phyloP scores from a whole-genome alignment of 2,329 filamentous ascomycete species.

The Fusarium compactum region DNA sequence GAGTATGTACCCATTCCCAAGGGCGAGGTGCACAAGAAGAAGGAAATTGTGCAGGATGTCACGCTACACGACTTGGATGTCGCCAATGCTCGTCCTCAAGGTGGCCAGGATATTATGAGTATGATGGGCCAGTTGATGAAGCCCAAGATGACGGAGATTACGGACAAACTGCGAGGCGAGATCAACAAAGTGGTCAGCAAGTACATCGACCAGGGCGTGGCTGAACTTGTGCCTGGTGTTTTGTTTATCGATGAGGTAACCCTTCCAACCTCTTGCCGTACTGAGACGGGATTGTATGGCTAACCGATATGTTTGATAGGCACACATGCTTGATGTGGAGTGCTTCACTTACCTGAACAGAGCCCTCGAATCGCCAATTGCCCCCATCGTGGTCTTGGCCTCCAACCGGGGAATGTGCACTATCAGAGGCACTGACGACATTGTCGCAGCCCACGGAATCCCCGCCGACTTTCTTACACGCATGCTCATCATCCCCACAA shows the following conservation, averaged over 20 bases:
- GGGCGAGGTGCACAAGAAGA: slow-evolving; percentile 99
- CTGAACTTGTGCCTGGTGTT: slow-evolving; percentile 96
- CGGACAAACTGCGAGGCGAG: slow-evolving; percentile 92
- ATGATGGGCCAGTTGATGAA: slow-evolving; percentile 99
- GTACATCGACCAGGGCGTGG: slow-evolving; percentile 98
- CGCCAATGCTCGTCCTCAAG: slow-evolving; percentile 93
- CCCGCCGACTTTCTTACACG: slow-evolving; percentile 93
- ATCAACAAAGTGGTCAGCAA: slow-evolving; percentile 99
- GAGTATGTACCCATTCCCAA: slow-evolving; percentile 99
- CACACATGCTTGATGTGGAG: slow-evolving; percentile 99
- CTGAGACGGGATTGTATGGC: slow-evolving; percentile 34
- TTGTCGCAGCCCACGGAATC: slow-evolving; percentile 91
- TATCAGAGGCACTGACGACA: slow-evolving; percentile 86
- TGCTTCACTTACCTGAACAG: slow-evolving; percentile 99
- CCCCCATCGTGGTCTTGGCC: slow-evolving; percentile 95
- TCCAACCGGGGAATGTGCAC: slow-evolving; percentile 96
- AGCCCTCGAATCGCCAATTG: slow-evolving; percentile 94
- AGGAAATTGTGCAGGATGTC: slow-evolving; percentile 99
- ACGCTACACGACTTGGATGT: slow-evolving; percentile 97
- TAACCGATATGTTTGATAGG: slow-evolving; percentile 64
- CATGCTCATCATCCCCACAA: slow-evolving; percentile 94
- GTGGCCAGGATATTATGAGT: slow-evolving; percentile 99
- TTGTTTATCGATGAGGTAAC: slow-evolving; percentile 97
- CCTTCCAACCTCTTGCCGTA: slow-evolving; percentile 8
- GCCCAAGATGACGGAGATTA: slow-evolving; percentile 99